Evolutionary conservation across 148 eudicot genomes (phyloP).

Genomic region (Talinum fruticosum): DNA sequence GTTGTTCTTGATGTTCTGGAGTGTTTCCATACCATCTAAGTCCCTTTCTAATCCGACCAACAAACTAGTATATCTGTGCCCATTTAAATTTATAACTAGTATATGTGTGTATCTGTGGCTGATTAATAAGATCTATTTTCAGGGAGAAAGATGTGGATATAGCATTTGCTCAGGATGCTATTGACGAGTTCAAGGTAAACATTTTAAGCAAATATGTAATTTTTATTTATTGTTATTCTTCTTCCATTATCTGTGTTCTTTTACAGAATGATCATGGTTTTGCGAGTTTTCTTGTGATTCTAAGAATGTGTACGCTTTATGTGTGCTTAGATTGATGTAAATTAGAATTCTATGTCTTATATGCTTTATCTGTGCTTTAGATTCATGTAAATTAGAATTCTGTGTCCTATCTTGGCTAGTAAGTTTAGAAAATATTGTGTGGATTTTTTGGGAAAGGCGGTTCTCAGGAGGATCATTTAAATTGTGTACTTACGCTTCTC

Average conservation of each 20-base stretch:
- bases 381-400: background rate
- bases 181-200: conserved; percentile 79
- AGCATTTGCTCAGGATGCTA: conserved; percentile 80
- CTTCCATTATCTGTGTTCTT: background rate
- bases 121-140: conserved; percentile 12
- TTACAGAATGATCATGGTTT: background rate
- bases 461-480: background rate
- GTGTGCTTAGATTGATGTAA: background rate
- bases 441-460: background rate
- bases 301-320: background rate
- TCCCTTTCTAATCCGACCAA: background rate
- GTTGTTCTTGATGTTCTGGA: background rate
- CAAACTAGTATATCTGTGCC: background rate
- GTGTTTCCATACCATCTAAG: background rate
- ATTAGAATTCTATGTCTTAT: background rate
- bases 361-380: background rate
- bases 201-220: background rate
- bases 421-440: background rate
- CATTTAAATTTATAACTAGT: background rate
- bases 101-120: background rate
- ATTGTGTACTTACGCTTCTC: background rate
- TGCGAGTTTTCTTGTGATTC: background rate
- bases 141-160: conserved; percentile 95
- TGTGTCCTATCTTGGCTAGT: background rate
- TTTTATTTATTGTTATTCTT: background rate